phyloP scores from a whole-genome alignment of 2,329 filamentous ascomycete species.

The Aspergillus ibericus region DNA sequence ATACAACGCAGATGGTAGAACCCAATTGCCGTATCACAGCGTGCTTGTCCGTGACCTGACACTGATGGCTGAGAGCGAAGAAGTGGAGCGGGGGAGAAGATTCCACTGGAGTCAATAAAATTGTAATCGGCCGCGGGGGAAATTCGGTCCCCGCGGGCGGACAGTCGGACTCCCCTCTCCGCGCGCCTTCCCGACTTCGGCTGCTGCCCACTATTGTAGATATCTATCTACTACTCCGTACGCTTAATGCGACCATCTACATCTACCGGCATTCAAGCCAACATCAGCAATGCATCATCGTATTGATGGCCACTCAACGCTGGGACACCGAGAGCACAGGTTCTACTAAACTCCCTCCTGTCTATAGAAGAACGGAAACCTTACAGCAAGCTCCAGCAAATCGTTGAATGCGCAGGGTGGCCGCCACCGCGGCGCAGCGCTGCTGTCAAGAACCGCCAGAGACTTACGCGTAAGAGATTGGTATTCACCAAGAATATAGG shows the following conservation, averaged over 20 bases:
- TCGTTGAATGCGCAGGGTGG: not conserved
- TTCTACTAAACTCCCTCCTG: not conserved
- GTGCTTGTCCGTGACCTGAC: not conserved
- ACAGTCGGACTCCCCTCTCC: not conserved
- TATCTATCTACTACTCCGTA: not conserved
- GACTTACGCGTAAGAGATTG: not conserved
- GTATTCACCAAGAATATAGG: not conserved
- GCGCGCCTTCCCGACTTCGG: slow-evolving; percentile 2
- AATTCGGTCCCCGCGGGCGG: not conserved
- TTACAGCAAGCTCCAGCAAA: not conserved
- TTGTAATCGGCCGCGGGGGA: not conserved
- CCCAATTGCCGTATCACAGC: not conserved
- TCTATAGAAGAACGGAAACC: not conserved
- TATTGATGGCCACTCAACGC: not conserved
- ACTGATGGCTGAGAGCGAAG: not conserved
- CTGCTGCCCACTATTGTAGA: not conserved
- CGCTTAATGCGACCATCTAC: not conserved
- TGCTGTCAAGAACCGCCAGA: not conserved
- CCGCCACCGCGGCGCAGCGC: not conserved
- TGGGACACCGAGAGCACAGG: not conserved
- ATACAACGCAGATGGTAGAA: not conserved
- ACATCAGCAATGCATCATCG: not conserved
- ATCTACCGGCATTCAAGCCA: not conserved
- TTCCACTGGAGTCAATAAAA: not conserved
- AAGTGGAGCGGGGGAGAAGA: slow-evolving; percentile 4